A percentile compares a stretch with the other conserved stretches of the same genome.
These are phyloP conservation scores for Solanum ossicruentum DNA, from an alignment of 257 asterid genomes.

Conservation along the genomic window DNA sequence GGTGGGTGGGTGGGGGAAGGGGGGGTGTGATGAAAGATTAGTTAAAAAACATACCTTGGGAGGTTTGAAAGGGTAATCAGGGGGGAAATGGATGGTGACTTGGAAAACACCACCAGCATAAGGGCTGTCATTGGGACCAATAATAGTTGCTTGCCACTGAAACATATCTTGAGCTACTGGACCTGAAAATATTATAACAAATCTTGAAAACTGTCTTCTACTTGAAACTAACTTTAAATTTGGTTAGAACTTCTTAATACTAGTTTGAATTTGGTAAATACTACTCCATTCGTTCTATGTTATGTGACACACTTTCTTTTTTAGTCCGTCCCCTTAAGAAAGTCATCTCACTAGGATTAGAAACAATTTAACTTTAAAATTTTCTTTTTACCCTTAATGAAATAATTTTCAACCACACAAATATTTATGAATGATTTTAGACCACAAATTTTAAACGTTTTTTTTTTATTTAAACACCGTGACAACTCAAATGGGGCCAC, in stretches of 20 bases:
- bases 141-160: conserved; percentile 91
- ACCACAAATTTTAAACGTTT: too few species aligned
- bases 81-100: conserved; percentile 80
- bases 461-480: too few species aligned
- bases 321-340: too few species aligned
- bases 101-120: conserved; percentile 87
- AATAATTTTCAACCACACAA: too few species aligned
- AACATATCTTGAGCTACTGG: conserved; percentile 79
- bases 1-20: neutral
- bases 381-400: too few species aligned
- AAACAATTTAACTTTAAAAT: too few species aligned
- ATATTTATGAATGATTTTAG: too few species aligned
- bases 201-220: neutral
- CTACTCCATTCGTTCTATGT: neutral
- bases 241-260: neutral
- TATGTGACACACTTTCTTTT: too few species aligned
- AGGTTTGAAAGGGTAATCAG: conserved; percentile 86
- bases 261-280: neutral
- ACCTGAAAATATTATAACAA: conserved; percentile 22
- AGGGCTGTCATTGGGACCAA: conserved; percentile 85
- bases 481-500: too few species aligned
- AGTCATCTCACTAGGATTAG: too few species aligned
- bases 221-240: neutral
- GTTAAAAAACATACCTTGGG: conserved; percentile 42
- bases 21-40: neutral